These are phyloP conservation scores for Penicillium turbatum DNA, from an alignment of 495 filamentous ascomycete genomes.

Conservation along the genomic window DNA sequence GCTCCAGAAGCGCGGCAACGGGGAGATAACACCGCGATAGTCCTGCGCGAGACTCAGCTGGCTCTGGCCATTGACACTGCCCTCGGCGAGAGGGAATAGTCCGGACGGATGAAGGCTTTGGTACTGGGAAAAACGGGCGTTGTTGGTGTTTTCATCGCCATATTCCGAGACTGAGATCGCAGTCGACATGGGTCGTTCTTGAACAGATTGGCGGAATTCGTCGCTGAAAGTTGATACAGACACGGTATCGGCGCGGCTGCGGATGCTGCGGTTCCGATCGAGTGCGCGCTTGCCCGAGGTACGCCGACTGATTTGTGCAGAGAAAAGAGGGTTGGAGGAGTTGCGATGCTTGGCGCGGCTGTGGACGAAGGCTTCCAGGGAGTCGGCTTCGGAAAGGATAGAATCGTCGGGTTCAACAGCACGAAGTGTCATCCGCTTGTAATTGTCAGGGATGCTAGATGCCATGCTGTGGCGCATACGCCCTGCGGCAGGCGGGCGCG, in stretches of 20 bases:
- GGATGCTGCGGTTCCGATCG: conserved; percentile 34
- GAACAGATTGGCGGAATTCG: conserved; percentile 32
- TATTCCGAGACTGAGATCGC: conserved; percentile 41
- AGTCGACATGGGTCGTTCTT: conserved; percentile 37
- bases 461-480: conserved; percentile 29
- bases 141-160: conserved; percentile 36
- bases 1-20: conserved; percentile 42
- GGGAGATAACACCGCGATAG: conserved; percentile 42
- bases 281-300: conserved; percentile 36
- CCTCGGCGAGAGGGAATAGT: conserved; percentile 27
- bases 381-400: conserved; percentile 40
- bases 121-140: conserved; percentile 23
- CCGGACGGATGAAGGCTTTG: conserved; percentile 21
- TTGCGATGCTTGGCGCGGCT: conserved; percentile 42
- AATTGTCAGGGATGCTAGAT: conserved; percentile 29
- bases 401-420: conserved; percentile 35
- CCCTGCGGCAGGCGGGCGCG: conserved; percentile 32
- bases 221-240: conserved; percentile 35
- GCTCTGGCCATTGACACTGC: conserved; percentile 26
- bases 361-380: conserved; percentile 45
- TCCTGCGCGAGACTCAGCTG: conserved; percentile 41
- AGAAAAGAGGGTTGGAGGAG: conserved; percentile 43
- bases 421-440: conserved; percentile 34
- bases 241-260: conserved; percentile 40
- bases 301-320: conserved; percentile 36